phyloP scores from a whole-genome alignment of 2,329 filamentous ascomycete species.

The Trichoderma koningii region DNA sequence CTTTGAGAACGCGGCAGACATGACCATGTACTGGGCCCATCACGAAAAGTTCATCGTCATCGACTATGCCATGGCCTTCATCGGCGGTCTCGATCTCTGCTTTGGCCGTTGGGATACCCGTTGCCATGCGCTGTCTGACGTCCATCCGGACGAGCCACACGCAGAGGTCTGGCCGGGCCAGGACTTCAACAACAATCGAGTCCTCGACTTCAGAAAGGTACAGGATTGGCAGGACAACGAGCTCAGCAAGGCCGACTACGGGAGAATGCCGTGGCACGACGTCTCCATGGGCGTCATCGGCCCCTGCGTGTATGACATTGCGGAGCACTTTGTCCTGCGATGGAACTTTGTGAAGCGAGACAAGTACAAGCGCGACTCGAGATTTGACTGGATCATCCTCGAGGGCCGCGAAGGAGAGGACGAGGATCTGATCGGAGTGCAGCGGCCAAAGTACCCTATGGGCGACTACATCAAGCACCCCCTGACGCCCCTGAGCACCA shows the following conservation, averaged over 20 bases:
- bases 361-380: conserved; percentile 88
- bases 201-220: conserved; percentile 93
- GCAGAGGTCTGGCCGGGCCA: conserved; percentile 93
- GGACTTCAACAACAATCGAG: conserved; percentile 96
- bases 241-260: conserved; percentile 84
- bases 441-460: conserved; percentile 84
- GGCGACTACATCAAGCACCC: conserved; percentile 87
- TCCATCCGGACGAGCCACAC: conserved; percentile 78
- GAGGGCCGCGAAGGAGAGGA: conserved; percentile 74
- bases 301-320: conserved; percentile 88
- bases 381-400: conserved; percentile 82
- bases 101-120: conserved; percentile 92
- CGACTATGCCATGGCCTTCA: conserved; percentile 87
- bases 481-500: conserved; percentile 66
- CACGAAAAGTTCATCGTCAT: conserved; percentile 98
- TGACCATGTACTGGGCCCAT: conserved; percentile 98
- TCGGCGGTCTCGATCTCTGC: conserved; percentile 91
- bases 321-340: conserved; percentile 88
- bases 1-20: conserved; percentile 88
- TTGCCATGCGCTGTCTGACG: conserved; percentile 82
- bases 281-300: conserved; percentile 90
- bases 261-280: conserved; percentile 98
- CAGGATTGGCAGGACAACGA: conserved; percentile 92
- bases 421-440: conserved; percentile 85
- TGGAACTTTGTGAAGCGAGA: conserved; percentile 98